Evolutionary conservation across 2,329 filamentous ascomycete genomes (phyloP), one percentile per base, ranked within the genome.

Genomic region (Immersiporthe knoxdaviesiana): DNA sequence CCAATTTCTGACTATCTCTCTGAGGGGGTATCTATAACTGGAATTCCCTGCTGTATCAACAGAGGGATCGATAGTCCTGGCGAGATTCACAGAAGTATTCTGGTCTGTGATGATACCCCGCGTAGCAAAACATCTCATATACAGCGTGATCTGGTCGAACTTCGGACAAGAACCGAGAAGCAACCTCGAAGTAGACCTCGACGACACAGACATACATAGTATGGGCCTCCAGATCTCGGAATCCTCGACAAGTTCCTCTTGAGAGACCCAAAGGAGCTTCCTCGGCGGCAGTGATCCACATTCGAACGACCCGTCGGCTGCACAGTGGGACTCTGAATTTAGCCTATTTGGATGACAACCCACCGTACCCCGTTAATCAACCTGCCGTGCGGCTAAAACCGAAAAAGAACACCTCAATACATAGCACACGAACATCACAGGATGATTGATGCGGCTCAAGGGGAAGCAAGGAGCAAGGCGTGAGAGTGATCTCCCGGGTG

Each of bases 271-370:
- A 67, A 67, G 66, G 50, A 37, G n/a, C 41, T 63, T 44, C 58
- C 27, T 65, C 30, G 59, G 60, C 50, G 64, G 41, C 11, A 65
- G 32, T n/a, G 35, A 74, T 76, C 73, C 74, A 82, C 81, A 32
- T 32, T 39, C 52, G 56, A 64, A 35, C 32, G 32, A 37, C 41
- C 68, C 32, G 52, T 39, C 50, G 47, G 63, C 58, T 41, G 60
- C 6, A 44, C 54, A 56, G 62, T 59, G 63, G 65, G 56, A 18
- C 65, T 35, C 56, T 37, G 65, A 18, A 64, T 70, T 68, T 69
- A 71, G 67, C 69, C 67, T 71, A 71, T 63, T 69, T 64, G 39
- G 58, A 69, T 60, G 61, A 60, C 63, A 69, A 27, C 6, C 37
- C 59, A 65, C 68, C 41, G 54, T 54, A 44, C 18, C 50, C 18